A percentile compares a stretch with the other conserved stretches of the same genome.
These are phyloP conservation scores for Magnolia sinica DNA, from an alignment of 164 flowering plant species.

Conservation along the genomic window DNA sequence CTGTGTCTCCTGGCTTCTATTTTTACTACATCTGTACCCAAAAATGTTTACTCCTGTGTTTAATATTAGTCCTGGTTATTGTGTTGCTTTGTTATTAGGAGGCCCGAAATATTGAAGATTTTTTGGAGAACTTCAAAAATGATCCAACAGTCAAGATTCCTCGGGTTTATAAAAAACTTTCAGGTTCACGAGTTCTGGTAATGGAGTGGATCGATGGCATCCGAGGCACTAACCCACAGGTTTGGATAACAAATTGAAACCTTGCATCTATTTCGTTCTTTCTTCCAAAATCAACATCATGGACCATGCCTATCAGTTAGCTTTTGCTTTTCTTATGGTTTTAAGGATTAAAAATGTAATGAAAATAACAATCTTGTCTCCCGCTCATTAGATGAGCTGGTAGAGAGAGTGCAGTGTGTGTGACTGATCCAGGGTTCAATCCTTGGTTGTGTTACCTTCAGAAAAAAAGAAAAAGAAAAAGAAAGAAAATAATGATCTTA, in stretches of 20 bases:
- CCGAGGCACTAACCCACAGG: conserved; percentile 97
- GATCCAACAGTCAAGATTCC: conserved; percentile 98
- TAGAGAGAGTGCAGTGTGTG: too few relatives aligned
- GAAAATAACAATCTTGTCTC: too few relatives aligned
- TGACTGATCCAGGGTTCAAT: too few relatives aligned
- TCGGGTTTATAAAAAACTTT: conserved; percentile 68
- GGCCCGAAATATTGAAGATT: conserved; percentile 92
- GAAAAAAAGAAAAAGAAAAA: too few relatives aligned
- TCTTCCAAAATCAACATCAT: too few relatives aligned
- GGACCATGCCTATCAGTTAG: too few relatives aligned
- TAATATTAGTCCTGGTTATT: neutral
- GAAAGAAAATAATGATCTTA: neutral
- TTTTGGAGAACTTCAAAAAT: conserved; percentile 85
- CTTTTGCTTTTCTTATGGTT: too few relatives aligned
- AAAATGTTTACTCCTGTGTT: neutral
- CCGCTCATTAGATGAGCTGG: too few relatives aligned
- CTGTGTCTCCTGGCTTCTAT: neutral
- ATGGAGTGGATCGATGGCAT: conserved; percentile 99
- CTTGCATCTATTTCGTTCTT: neutral
- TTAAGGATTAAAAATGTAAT: too few relatives aligned
- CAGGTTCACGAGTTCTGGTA: conserved; percentile 86
- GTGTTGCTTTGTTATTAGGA: conserved; percentile 42
- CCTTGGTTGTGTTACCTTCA: too few relatives aligned
- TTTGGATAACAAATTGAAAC: conserved; percentile 15
- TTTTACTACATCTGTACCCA: neutral